Evolutionary conservation across 768 basidiomycete species (phyloP).

Genomic region (Suillus brevipes): DNA sequence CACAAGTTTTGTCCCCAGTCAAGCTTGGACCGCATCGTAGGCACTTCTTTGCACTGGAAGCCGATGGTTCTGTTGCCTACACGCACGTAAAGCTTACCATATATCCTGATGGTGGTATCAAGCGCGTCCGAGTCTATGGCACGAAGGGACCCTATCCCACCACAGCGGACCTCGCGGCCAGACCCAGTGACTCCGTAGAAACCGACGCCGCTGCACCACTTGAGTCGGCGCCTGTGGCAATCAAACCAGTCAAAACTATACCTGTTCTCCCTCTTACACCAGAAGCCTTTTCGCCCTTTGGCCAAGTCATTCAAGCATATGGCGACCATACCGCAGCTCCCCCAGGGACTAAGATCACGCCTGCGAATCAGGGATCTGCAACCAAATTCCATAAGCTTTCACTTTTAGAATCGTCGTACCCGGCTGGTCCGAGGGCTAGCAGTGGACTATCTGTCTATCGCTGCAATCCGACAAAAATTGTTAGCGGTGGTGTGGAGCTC

Average conservation of each 20-base stretch:
- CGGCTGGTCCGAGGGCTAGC: conserved; percentile 53
- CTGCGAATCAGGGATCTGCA: conserved; percentile 89
- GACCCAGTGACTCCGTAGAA: conserved; percentile 1
- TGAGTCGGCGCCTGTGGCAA: not conserved
- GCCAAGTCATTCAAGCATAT: conserved; percentile 90
- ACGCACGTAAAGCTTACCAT: conserved; percentile 90
- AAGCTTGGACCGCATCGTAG: conserved; percentile 88
- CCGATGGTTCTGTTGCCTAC: conserved; percentile 55
- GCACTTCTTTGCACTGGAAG: conserved; percentile 85
- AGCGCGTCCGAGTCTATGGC: conserved; percentile 85
- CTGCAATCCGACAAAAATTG: conserved; percentile 54
- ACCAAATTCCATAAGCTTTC: conserved; percentile 92
- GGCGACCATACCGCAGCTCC: conserved; percentile 65
- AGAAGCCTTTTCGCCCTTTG: conserved; percentile 86
- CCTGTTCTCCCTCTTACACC: conserved; percentile 74
- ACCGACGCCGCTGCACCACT: conserved; percentile 9
- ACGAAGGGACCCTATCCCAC: conserved; percentile 39
- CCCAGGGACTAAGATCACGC: conserved; percentile 67
- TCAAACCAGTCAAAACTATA: conserved; percentile 28
- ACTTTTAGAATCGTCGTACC: conserved; percentile 67
- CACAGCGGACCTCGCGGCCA: not conserved
- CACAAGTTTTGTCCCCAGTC: conserved; percentile 66
- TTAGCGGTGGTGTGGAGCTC: conserved; percentile 55
- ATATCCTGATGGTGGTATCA: conserved; percentile 93
- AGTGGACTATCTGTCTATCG: conserved; percentile 82